Evolutionary conservation across 441 rosid genomes (phyloP).

Genomic region (Flueggea neowawraea): DNA sequence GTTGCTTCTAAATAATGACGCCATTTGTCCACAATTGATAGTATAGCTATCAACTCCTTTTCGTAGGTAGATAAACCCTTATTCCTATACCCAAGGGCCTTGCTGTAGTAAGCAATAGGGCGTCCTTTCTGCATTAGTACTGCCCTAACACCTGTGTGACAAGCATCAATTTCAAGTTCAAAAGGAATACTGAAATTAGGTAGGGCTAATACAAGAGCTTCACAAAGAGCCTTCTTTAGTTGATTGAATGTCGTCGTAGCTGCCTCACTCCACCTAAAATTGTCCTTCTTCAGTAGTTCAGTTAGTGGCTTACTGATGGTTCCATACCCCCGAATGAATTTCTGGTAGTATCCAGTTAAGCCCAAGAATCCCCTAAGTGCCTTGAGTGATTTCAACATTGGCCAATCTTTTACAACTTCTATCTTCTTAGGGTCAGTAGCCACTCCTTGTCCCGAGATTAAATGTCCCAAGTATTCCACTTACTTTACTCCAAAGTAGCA

Average conservation of each 20-base stretch:
- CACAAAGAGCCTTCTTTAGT: neutral
- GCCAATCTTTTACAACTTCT: neutral
- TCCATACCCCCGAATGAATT: neutral
- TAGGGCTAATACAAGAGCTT: no score
- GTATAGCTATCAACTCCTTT: neutral
- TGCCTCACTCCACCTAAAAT: neutral
- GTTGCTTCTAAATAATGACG: neutral
- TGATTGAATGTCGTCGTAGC: no score
- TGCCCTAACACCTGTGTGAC: neutral
- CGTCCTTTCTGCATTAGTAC: neutral
- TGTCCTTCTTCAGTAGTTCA: neutral
- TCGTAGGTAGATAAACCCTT: neutral
- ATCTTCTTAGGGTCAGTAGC: neutral
- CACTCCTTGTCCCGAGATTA: neutral
- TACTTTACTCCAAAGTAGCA: neutral
- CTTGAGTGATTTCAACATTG: neutral
- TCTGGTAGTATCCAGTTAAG: neutral
- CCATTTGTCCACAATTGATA: neutral
- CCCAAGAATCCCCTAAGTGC: neutral
- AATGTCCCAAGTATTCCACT: neutral
- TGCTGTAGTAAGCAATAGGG: neutral
- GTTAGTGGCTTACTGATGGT: neutral
- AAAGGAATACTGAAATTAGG: no score
- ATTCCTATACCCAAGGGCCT: neutral
- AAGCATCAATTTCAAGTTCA: neutral